Evolutionary conservation across 192 early-diverging fungal genomes (phyloP).

Genomic region (Gigaspora rosea): DNA sequence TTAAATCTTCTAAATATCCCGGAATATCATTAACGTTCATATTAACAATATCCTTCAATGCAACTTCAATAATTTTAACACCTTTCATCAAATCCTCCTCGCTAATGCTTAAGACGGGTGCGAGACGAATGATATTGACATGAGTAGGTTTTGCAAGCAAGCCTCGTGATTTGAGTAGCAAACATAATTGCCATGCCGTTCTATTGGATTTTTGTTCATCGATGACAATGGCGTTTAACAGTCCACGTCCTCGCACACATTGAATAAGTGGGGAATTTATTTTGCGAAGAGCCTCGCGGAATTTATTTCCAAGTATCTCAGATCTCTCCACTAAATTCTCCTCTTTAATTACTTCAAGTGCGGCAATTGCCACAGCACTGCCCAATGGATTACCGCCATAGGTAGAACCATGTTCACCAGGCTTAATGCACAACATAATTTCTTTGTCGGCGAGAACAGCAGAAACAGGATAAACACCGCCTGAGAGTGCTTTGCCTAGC

Average conservation of each 20-base stretch:
- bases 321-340: constrained; percentile 86
- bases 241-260: constrained; percentile 86
- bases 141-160: constrained; percentile 98
- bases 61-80: constrained; percentile 75
- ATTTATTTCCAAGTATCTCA: constrained; percentile 76
- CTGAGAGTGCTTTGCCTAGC: constrained; percentile 97
- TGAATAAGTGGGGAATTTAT: constrained; percentile 79
- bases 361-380: constrained; percentile 91
- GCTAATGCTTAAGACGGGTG: constrained; percentile 94
- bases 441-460: constrained; percentile 86
- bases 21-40: constrained; percentile 64
- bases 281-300: constrained; percentile 75
- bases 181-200: constrained; percentile 97
- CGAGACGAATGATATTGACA: constrained; percentile 95
- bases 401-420: constrained; percentile 96
- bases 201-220: constrained; percentile 78
- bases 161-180: constrained; percentile 89
- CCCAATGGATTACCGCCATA: constrained; percentile 98
- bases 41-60: constrained; percentile 70
- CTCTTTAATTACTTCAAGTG: constrained; percentile 92
- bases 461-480: constrained; percentile 95
- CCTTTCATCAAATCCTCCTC: constrained; percentile 84
- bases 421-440: constrained; percentile 79
- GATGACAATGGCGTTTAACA: constrained; percentile 96
- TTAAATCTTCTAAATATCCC: constrained; percentile 39